Percentiles rank a stretch among this genome's conserved stretches.
Evolutionary conservation across 1,284 basidiomycete species (phyloP).

Genomic region (Quambalaria eucalypti): DNA sequence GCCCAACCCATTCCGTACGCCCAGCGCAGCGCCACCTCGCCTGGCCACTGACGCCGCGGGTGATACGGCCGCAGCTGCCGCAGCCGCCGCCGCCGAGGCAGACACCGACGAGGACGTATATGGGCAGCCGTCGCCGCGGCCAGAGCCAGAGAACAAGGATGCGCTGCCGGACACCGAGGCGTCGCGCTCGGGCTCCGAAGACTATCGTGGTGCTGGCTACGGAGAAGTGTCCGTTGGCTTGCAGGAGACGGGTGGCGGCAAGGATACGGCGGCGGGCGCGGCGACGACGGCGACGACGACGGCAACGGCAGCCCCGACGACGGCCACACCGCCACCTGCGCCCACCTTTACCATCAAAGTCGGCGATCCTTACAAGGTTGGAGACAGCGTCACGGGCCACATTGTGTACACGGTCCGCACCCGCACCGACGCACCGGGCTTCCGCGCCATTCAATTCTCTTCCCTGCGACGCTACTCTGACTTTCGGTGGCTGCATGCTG

Average conservation of each 20-base stretch:
- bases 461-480: constrained; percentile 91
- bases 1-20: not conserved
- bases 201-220: too few species aligned
- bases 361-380: constrained; percentile 42
- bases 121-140: constrained; percentile 20
- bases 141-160: not conserved
- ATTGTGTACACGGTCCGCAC: constrained; percentile 51
- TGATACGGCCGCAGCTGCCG: not conserved
- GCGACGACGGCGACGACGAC: not conserved
- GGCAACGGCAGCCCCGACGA: not conserved
- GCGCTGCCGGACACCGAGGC: too few species aligned
- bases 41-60: not conserved
- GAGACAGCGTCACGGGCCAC: constrained; percentile 41
- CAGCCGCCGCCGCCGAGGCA: not conserved
- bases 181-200: too few species aligned
- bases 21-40: too few species aligned
- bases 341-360: constrained; percentile 35
- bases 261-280: too few species aligned
- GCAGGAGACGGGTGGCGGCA: not conserved
- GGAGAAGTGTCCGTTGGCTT: constrained; percentile 1
- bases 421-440: constrained; percentile 24
- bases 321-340: not conserved
- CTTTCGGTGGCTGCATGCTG: constrained; percentile 92
- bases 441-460: constrained; percentile 46
- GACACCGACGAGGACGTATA: constrained; percentile 25